Evolutionary conservation across 2,329 filamentous ascomycete genomes (phyloP).

Genomic region (Alternaria sp.): DNA sequence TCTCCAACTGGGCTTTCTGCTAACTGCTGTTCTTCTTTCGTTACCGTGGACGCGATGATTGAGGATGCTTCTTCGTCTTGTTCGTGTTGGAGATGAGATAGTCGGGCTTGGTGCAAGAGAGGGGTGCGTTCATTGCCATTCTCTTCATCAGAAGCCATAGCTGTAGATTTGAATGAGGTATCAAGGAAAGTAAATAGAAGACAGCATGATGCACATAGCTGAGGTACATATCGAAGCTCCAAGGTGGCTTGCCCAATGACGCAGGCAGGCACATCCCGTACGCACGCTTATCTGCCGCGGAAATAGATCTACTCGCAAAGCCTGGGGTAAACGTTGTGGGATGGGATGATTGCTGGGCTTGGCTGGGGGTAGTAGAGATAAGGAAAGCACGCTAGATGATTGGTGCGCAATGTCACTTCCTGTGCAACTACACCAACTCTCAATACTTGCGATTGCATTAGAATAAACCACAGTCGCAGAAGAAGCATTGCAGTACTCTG

Average conservation of each 20-base stretch:
- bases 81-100: conserved; percentile 44
- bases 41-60: conserved; percentile 52
- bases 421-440: background rate
- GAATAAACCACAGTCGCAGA: background rate
- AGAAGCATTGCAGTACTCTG: background rate
- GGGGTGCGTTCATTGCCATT: conserved; percentile 43
- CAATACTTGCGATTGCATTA: background rate
- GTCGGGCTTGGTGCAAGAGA: conserved; percentile 40
- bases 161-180: background rate
- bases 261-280: conserved; percentile 1
- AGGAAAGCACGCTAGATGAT: conserved; percentile 21
- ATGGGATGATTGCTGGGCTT: conserved; percentile 11
- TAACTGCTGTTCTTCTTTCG: conserved; percentile 59
- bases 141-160: conserved; percentile 34
- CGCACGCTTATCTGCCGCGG: conserved; percentile 22
- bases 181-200: background rate
- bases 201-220: background rate
- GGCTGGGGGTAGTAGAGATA: conserved; percentile 20
- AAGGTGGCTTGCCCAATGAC: conserved; percentile 9
- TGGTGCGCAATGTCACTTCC: conserved; percentile 5
- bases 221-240: background rate
- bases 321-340: conserved; percentile 14
- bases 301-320: background rate
- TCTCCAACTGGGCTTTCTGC: conserved; percentile 59
- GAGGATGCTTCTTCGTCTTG: conserved; percentile 54